Base-by-base conservation (phyloP, 176 grass and related monocot genomes). In the Coix lacrymajobi region DNA sequence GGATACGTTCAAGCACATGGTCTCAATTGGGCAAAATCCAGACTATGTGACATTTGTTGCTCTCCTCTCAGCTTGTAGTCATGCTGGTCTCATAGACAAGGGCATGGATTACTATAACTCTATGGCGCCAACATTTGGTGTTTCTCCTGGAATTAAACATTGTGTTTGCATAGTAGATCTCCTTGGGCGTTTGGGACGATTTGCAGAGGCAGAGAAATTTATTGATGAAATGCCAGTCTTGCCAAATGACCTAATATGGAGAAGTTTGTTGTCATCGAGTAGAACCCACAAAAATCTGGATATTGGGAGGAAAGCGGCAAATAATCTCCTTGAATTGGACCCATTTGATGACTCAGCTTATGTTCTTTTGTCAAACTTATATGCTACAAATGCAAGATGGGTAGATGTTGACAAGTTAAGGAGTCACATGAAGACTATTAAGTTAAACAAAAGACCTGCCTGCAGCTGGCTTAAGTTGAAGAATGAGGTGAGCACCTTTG, bases 401-500 rank as follows among this genome's bases (percentile, higher is more conserved):
- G 45, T 71, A 13, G 89, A 94, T 77, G 94, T 97, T 85, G 92
- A 91, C 71, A 88, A 83, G 28, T 71, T 97, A 75, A 94, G 94
- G 84, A 87, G 43, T 82, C 88, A 92, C 66, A 97, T 97, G 91
- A 94, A 97, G 63, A 81, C n/a, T n/a, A 94, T 97, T 22, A 97
- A 94, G 79, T 73, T 94, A 54, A 94, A 92, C 60, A 97, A 97
- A 83, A 90, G 78, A 56, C 92, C 85, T 62, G 94, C 94, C 39
- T 97, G 87, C 74, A 97, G 91, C 81, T 97, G 94, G 94, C 89
- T 97, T 87, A 97, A 94, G 80, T 51, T 87, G 20, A 94, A 94
- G 80, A 87, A 92, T 89, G 91, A 92, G 62, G 90, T 97, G 16
- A 97, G 85, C 56, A 83, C 85, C 28, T 97, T 97, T 63, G 82